A percentile compares a stretch with the other conserved stretches of the same genome.
phyloP scores from a whole-genome alignment of 148 eudicot genomes.

The Vaccinium darrowii region DNA sequence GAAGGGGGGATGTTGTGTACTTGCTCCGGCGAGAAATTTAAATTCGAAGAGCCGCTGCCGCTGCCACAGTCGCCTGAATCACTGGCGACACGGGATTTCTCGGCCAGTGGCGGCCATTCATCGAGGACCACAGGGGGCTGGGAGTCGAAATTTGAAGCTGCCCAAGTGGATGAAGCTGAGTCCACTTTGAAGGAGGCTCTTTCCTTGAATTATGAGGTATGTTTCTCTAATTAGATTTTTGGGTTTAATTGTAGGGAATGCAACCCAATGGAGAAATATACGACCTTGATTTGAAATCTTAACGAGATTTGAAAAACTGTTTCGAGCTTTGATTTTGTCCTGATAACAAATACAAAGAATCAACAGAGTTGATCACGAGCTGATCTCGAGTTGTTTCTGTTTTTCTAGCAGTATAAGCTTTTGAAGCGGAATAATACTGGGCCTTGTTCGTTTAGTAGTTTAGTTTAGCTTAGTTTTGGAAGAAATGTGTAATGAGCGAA shows the following conservation, averaged over 20 bases:
- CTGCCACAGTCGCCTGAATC: slow-evolving; percentile 75
- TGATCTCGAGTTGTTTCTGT: background rate
- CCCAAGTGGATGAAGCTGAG: slow-evolving; percentile 95
- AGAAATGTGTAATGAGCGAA: no score
- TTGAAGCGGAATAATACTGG: background rate
- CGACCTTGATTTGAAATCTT: background rate
- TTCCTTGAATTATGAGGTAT: slow-evolving; percentile 91
- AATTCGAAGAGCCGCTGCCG: slow-evolving; percentile 58
- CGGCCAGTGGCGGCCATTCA: slow-evolving; percentile 69
- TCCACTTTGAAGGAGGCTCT: slow-evolving; percentile 97
- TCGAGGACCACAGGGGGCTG: slow-evolving; percentile 72
- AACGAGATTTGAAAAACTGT: background rate
- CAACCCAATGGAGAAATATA: background rate
- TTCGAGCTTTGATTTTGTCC: background rate
- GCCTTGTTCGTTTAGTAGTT: no score
- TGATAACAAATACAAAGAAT: no score
- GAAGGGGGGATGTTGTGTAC: slow-evolving; percentile 70
- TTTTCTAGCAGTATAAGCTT: background rate
- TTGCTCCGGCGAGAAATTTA: slow-evolving; percentile 96
- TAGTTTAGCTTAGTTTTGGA: no score
- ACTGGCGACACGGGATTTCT: slow-evolving; percentile 80
- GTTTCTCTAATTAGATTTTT: slow-evolving; percentile 5
- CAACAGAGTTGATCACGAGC: background rate
- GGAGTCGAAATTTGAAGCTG: slow-evolving; percentile 78
- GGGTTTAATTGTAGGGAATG: no score